A percentile compares a stretch with the other conserved stretches of the same genome.
These are phyloP conservation scores for Tetrahymena thermophila DNA, from an alignment of 73 alveolate species.

Conservation along the genomic window DNA sequence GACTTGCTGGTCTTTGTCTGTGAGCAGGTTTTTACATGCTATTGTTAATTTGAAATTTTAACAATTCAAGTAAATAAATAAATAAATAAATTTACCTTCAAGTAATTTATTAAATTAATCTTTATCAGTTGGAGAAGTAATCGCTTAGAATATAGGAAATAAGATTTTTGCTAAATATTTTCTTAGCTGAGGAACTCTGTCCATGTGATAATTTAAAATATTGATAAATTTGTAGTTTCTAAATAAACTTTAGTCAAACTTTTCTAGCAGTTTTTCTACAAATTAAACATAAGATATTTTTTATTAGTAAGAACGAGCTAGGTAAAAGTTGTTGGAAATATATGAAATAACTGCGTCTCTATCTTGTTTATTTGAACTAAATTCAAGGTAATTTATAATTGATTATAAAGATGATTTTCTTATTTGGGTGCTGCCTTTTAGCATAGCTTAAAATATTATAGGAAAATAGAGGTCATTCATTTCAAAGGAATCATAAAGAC, in stretches of 20 bases:
- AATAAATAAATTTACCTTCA: neutral
- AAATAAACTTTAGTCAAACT: neutral
- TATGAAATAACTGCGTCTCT: neutral
- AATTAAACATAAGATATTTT: neutral
- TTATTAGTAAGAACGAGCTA: neutral
- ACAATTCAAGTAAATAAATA: neutral
- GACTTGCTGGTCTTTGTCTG: neutral
- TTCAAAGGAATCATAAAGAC: neutral
- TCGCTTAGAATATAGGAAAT: neutral
- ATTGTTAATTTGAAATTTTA: neutral
- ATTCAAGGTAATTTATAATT: neutral
- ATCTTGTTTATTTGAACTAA: neutral
- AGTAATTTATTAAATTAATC: neutral
- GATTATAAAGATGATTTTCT: neutral
- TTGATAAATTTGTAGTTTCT: neutral
- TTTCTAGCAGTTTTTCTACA: neutral
- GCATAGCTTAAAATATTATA: neutral
- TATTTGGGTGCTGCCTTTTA: neutral
- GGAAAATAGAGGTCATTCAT: neutral
- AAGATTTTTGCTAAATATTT: neutral
- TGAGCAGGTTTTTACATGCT: neutral
- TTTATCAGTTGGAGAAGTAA: neutral
- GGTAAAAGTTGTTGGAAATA: neutral
- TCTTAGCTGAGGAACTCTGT: neutral
- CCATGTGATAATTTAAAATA: neutral